A percentile compares a stretch with the other conserved stretches of the same genome.
Evolutionary conservation across 2,329 filamentous ascomycete species (phyloP).

Genomic region (Microthyrium microscopicum): DNA sequence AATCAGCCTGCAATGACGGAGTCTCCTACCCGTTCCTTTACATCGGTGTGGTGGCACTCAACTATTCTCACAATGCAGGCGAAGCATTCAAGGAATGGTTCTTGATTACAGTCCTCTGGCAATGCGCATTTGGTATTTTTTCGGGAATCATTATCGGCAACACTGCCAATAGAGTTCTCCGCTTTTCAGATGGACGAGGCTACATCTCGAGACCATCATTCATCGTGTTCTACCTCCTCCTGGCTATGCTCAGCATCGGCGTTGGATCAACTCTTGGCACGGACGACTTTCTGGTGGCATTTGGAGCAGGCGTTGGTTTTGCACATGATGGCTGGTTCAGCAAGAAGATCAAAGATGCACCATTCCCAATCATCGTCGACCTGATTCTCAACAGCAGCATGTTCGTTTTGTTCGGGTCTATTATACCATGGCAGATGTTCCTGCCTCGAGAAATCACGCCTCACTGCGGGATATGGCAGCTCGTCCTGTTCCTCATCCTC

Average conservation of each 20-base stretch:
- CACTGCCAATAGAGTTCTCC: constrained; percentile 30
- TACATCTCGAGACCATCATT: constrained; percentile 34
- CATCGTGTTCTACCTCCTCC: constrained; percentile 38
- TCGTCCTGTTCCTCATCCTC: constrained; percentile 31
- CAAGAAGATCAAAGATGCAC: constrained; percentile 27
- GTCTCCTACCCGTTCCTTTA: constrained; percentile 40
- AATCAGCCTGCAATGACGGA: constrained; percentile 40
- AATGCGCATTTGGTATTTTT: constrained; percentile 32
- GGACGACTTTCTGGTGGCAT: constrained; percentile 41
- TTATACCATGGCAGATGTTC: constrained; percentile 35
- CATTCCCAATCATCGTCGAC: constrained; percentile 34
- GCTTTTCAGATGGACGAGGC: constrained; percentile 26
- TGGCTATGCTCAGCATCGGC: constrained; percentile 35
- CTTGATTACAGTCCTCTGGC: constrained; percentile 37
- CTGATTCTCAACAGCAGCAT: constrained; percentile 38
- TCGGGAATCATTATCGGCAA: constrained; percentile 32
- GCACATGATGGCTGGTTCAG: constrained; percentile 37
- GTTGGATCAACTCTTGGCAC: constrained; percentile 33
- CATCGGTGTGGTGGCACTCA: constrained; percentile 31
- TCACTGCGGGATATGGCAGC: too few species aligned
- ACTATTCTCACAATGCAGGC: constrained; percentile 18
- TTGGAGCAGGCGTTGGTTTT: constrained; percentile 38
- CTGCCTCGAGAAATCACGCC: constrained; percentile 22
- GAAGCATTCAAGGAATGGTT: constrained; percentile 34
- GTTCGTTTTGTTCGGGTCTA: constrained; percentile 40